phyloP scores from a whole-genome alignment of 2,329 filamentous ascomycete genomes.

The Pseudocercospora pini-densiflorae region DNA sequence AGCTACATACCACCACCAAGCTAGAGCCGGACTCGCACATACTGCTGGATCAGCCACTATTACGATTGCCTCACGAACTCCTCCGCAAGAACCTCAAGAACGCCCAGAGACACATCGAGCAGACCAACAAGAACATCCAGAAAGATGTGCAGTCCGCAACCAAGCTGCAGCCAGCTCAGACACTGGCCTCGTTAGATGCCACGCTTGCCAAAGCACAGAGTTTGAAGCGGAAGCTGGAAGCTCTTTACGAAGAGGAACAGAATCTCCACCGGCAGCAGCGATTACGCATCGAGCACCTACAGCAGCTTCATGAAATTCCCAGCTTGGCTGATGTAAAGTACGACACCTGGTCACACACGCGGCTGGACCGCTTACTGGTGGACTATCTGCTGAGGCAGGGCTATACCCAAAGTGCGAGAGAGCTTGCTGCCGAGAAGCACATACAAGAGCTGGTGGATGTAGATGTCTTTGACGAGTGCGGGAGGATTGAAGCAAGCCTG shows the following conservation, averaged over 20 bases:
- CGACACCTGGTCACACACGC: slow-evolving; percentile 81
- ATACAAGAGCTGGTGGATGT: slow-evolving; percentile 86
- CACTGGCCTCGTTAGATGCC: slow-evolving; percentile 78
- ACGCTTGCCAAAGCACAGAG: slow-evolving; percentile 86
- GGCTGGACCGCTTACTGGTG: slow-evolving; percentile 84
- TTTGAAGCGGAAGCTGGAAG: slow-evolving; percentile 83
- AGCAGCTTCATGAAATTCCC: slow-evolving; percentile 78
- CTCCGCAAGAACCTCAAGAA: slow-evolving; percentile 93
- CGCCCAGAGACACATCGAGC: slow-evolving; percentile 76
- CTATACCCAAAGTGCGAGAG: slow-evolving; percentile 75
- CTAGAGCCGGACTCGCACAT: slow-evolving; percentile 77
- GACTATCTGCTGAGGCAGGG: slow-evolving; percentile 89
- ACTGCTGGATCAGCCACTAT: slow-evolving; percentile 86
- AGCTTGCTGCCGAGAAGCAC: slow-evolving; percentile 73
- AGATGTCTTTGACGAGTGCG: slow-evolving; percentile 83
- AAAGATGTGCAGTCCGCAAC: slow-evolving; percentile 59
- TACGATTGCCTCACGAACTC: slow-evolving; percentile 90
- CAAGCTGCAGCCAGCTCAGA: slow-evolving; percentile 55
- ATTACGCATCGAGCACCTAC: slow-evolving; percentile 78
- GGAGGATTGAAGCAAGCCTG: slow-evolving; percentile 75
- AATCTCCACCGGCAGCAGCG: slow-evolving; percentile 75
- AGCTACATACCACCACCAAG: slow-evolving; percentile 61
- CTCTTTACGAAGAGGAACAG: slow-evolving; percentile 78
- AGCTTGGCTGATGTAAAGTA: slow-evolving; percentile 91
- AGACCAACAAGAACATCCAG: slow-evolving; percentile 67